phyloP scores from a whole-genome alignment of 495 filamentous ascomycete species.

The Penicillium coffeae region DNA sequence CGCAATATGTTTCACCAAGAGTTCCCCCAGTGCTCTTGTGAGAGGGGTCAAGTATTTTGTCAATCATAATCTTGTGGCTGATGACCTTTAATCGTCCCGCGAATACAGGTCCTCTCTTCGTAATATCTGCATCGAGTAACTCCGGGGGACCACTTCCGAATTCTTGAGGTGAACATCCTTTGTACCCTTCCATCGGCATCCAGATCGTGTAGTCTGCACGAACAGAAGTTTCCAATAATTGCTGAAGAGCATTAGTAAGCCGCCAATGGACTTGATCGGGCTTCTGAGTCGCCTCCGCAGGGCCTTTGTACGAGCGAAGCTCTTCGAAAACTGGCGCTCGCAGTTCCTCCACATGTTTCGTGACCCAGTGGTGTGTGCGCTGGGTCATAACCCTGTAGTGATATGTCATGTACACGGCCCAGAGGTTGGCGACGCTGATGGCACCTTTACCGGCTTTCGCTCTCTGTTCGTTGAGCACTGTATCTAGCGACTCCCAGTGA shows the following conservation, averaged over 20 bases:
- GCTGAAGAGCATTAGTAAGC: constrained; percentile 19
- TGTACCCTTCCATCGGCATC: constrained; percentile 19
- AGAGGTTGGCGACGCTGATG: constrained; percentile 21
- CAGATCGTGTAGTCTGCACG: constrained; percentile 21
- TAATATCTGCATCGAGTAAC: background rate
- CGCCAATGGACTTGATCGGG: constrained; percentile 17
- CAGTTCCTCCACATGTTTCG: constrained; percentile 17
- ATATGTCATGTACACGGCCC: constrained; percentile 23
- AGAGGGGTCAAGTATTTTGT: background rate
- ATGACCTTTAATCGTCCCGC: constrained; percentile 7
- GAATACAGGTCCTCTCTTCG: constrained; percentile 9
- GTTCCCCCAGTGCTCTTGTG: background rate
- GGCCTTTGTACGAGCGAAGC: constrained; percentile 1
- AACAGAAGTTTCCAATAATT: constrained; percentile 17
- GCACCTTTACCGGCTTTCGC: background rate
- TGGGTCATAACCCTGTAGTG: constrained; percentile 24
- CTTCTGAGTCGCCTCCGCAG: background rate
- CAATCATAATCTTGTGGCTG: background rate
- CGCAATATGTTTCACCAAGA: background rate
- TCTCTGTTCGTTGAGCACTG: constrained; percentile 9
- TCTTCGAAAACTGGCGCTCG: constrained; percentile 15
- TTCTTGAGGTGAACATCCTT: background rate
- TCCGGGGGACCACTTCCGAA: background rate
- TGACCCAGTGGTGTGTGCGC: constrained; percentile 30
- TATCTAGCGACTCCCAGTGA: constrained; percentile 20